Conservation (phyloP, 2,329 filamentous ascomycete species). For the Colletotrichum sp. region DNA sequence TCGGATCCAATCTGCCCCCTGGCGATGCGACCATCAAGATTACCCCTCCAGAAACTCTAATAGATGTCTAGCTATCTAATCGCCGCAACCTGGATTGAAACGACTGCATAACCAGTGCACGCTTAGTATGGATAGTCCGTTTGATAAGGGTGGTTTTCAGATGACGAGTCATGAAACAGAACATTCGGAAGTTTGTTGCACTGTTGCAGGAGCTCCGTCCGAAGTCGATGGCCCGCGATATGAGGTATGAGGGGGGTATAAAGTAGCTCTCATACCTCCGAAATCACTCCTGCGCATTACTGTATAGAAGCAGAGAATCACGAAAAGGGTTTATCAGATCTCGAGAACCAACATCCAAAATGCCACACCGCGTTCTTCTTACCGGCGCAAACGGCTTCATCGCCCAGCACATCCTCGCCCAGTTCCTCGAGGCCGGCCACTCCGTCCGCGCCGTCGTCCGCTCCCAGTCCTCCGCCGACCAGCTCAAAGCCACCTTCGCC, state of each 20-base stretch:
- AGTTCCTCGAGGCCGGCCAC: constrained; percentile 39
- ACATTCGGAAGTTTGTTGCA: background rate
- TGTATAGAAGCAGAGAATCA: background rate
- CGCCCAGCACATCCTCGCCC: constrained; percentile 42
- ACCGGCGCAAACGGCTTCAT: constrained; percentile 50
- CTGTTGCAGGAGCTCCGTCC: background rate
- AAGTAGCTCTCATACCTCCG: background rate
- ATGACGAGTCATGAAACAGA: background rate
- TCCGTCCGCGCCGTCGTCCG: constrained; percentile 45
- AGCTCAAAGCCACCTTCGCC: background rate
- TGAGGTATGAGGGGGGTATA: background rate
- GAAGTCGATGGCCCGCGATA: background rate
- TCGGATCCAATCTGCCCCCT: background rate
- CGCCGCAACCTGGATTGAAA: background rate
- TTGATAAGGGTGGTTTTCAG: background rate
- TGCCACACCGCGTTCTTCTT: constrained; percentile 24
- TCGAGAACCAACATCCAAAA: background rate
- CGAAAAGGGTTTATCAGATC: background rate
- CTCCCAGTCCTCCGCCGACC: background rate
- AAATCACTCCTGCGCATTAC: too few relatives aligned
- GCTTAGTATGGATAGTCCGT: rapidly evolving
- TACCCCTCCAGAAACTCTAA: background rate
- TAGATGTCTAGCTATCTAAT: background rate
- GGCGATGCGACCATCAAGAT: background rate
- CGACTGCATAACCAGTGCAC: background rate